Conservation (phyloP, 129 eudicot species). For the Flaveria ramosissima region DNA sequence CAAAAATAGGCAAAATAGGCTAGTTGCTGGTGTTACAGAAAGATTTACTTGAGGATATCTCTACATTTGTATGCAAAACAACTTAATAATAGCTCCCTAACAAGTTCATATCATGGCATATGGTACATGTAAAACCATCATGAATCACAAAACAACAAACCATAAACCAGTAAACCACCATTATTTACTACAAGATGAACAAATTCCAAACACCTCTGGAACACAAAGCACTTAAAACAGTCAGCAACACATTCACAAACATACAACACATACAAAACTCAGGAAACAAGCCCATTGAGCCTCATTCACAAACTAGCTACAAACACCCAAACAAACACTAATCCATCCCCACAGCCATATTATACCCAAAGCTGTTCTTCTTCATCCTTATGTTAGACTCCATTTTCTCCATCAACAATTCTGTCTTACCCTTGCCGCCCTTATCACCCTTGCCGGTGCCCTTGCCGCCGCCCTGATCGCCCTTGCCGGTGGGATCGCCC, state of each 20-base stretch:
- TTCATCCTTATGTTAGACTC: constrained; percentile 20
- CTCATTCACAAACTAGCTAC: constrained; percentile 24
- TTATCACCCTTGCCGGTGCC: background rate
- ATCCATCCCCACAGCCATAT: constrained; percentile 20
- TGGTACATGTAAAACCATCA: too few relatives aligned
- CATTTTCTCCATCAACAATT: background rate
- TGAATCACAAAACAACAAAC: background rate
- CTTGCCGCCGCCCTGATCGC: background rate
- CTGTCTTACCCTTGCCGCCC: background rate
- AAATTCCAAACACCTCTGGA: background rate
- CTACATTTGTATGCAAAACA: too few relatives aligned
- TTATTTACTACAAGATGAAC: constrained; percentile 7
- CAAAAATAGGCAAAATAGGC: too few relatives aligned
- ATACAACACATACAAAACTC: background rate
- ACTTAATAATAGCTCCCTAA: too few relatives aligned
- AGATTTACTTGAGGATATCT: too few relatives aligned
- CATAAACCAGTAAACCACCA: background rate
- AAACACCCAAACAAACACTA: background rate
- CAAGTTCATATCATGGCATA: too few relatives aligned
- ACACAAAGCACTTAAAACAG: background rate
- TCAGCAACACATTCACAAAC: background rate
- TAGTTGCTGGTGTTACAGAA: too few relatives aligned
- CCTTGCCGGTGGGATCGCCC: background rate
- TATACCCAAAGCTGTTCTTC: constrained; percentile 27
- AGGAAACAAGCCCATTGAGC: constrained; percentile 10